Evolutionary conservation across 352 stramenopile species (phyloP), one percentile per base, ranked within the genome.

Genomic region (Phytophthora cryptogea): DNA sequence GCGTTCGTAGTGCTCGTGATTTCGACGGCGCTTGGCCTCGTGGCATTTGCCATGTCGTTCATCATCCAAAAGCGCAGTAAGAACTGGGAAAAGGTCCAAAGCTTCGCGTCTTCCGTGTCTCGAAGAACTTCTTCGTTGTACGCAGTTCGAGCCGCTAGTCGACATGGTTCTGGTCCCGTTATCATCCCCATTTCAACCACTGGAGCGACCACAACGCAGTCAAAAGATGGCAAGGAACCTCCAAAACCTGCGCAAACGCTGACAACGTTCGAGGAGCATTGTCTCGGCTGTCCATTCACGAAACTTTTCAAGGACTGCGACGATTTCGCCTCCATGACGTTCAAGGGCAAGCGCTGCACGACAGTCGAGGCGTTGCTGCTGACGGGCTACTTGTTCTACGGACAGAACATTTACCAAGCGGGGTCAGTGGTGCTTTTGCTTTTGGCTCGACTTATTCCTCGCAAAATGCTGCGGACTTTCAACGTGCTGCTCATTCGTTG

Each of bases 251-350:
- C n/a, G 32, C 32, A 37, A 37, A 13, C n/a, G 32, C n/a, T 13
- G 11, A 73, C 65, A 2, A 70, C 52, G 1, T 74, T 74, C 9
- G 66, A 74, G 42, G 44, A 63, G 27, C 50, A 56, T 28, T 74
- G 66, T 57, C 66, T 74, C 28, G 66, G 66, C 3, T 66, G 35
- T 4, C 20, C 48, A 1, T 70, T 74, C 37, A 58, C 44, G 1
- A 56, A 50, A 37, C 50, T 74, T 28, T 74, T 74, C 45, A 57
- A 41, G 44, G 66, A 70, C 46, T 74, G 66, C 14, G 66, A 70
- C 30, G 66, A 74, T 45, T 67, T 74, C 23, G 66, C 66, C 5
- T 70, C 63, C 45, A 50, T 63, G 33, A 56, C 17, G 32, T 58
- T 45, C 32, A 54, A 49, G 48, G 40, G 60, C 23, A 54, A 51